Evolutionary conservation across 169 alveolate genomes (phyloP), one percentile per base, ranked within the genome.

Genomic region (Ichthyophthirius multifiliis): DNA sequence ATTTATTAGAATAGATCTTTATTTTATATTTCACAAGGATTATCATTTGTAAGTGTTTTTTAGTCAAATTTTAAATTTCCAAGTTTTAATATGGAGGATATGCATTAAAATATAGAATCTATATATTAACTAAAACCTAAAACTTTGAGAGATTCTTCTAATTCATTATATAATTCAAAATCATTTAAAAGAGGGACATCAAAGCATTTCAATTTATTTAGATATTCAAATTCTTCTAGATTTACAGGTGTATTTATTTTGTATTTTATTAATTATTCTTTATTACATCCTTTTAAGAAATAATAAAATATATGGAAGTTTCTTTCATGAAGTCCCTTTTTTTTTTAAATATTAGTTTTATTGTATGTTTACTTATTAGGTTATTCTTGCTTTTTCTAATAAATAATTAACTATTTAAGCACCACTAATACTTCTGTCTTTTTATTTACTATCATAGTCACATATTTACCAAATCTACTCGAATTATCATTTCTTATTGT

Each of bases 291-390:
- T 74, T 91, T 86, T 35, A 96, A 75, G 12, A 96, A 85, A 85
- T 98, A 99, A 92, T 98, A 98, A 92, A 98, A 98, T 13, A 98
- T 97, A 87, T 98, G 99, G 80, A 96, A 98, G 41, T 98, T 96
- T 46, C 99, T 89, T 87, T 98, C 99, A 43, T 88, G 90, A 55
- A 83, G 86, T 84, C 95, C 98, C 80, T 98, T 98, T 73, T 90
- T 31, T 27, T 9, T 15, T 5, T 15, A 35, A 31, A 65, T 6
- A 12, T 0, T 15, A 10, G 10, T 15, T 9, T 18, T 3, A 45
- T 45, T 45, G 13, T 45, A 45, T 45, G 63, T 20, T 48, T 7
- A 55, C 71, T 5, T 45, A 4, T n/a, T 6, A 5, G 5, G 98
- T 97, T 5, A 99, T 98, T 35, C 99, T 92, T n/a, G 98, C 99